A percentile compares a stretch with the other conserved stretches of the same genome.
Conservation (phyloP, 345 rosid genomes). For the Salix purpurea region DNA sequence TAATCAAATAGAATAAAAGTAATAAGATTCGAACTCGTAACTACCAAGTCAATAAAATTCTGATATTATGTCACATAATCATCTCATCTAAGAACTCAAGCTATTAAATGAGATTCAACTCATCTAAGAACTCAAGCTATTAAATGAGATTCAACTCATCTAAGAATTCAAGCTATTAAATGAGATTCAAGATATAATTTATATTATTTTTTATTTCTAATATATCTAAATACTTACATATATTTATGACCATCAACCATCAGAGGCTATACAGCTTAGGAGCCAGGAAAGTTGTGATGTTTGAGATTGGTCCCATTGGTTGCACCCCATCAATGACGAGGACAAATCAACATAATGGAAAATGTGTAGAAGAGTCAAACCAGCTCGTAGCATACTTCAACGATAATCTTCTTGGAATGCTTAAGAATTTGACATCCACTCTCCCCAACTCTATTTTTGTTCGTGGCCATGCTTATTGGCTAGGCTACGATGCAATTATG, state of each 20-base stretch:
- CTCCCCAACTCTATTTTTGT: conserved; percentile 30
- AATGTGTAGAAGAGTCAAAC: conserved; percentile 33
- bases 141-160: too few relatives aligned
- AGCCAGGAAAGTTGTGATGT: conserved; percentile 38
- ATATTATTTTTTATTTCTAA: too few relatives aligned
- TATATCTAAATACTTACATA: background rate
- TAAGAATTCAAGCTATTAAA: too few relatives aligned
- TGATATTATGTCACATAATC: too few relatives aligned
- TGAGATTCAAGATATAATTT: too few relatives aligned
- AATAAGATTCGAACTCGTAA: too few relatives aligned
- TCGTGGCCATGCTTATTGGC: conserved; percentile 14
- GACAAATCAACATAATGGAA: conserved; percentile 16
- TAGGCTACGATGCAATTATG: conserved; percentile 31
- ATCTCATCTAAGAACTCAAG: too few relatives aligned
- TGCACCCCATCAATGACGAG: conserved; percentile 39
- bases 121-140: too few relatives aligned
- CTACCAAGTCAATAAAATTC: too few relatives aligned
- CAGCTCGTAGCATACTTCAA: conserved; percentile 27
- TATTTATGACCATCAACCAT: background rate
- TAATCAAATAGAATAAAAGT: too few relatives aligned
- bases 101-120: too few relatives aligned
- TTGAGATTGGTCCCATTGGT: conserved; percentile 46
- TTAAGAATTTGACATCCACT: conserved; percentile 25
- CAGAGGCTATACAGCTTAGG: conserved; percentile 36
- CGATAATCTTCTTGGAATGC: conserved; percentile 19